phyloP scores from a whole-genome alignment of 768 basidiomycete species.

The Chalciporus sphaerocephalus region DNA sequence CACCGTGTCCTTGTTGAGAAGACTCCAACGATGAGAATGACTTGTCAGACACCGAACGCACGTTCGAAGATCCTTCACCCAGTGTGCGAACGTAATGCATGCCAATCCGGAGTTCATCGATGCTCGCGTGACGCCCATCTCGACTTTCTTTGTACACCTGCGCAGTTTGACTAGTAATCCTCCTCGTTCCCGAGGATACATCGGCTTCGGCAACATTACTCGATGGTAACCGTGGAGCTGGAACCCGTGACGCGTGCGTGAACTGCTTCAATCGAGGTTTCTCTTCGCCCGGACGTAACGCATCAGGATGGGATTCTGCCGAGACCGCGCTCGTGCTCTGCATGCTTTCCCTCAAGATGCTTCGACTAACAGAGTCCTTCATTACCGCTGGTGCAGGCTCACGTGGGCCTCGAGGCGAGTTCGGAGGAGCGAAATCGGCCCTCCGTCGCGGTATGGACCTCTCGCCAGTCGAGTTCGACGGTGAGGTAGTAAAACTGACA shows the following conservation, averaged over 20 bases:
- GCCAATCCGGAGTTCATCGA: conserved; percentile 65
- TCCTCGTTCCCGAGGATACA: conserved; percentile 31
- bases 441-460: conserved; percentile 64
- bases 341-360: conserved; percentile 53
- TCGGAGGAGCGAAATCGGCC: conserved; percentile 64
- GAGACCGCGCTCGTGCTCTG: conserved; percentile 39
- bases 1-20: conserved; percentile 40
- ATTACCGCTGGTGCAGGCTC: conserved; percentile 17
- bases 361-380: conserved; percentile 22
- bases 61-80: conserved; percentile 45
- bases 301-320: conserved; percentile 31
- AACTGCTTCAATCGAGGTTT: conserved; percentile 70
- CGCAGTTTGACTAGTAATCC: conserved; percentile 61
- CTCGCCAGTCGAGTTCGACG: conserved; percentile 60
- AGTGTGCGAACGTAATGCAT: conserved; percentile 68
- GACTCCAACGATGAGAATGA: conserved; percentile 65
- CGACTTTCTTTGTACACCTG: conserved; percentile 46
- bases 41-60: conserved; percentile 33
- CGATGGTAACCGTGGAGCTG: conserved; percentile 49
- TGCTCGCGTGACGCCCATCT: conserved; percentile 37
- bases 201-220: conserved; percentile 17
- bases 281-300: conserved; percentile 26
- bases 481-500: conserved; percentile 49
- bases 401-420: conserved; percentile 39
- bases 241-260: conserved; percentile 62